Evolutionary conservation across 441 rosid species (phyloP).

Genomic region (Euphorbia celastroides): DNA sequence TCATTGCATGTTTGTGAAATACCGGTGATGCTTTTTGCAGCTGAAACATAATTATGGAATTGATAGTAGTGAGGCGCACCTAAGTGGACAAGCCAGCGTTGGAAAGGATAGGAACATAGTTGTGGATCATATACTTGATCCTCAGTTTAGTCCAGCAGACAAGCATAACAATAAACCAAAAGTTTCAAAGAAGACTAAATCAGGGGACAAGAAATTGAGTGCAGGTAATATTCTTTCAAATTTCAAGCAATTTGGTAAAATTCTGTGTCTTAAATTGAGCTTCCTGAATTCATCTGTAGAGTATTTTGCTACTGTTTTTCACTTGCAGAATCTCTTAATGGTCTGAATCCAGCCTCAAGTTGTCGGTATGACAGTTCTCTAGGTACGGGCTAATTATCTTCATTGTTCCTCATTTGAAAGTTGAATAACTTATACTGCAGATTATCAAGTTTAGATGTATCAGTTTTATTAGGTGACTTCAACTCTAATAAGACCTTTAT

Average conservation of each 20-base stretch:
- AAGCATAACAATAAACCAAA: slow-evolving; percentile 34
- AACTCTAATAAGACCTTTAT: background rate
- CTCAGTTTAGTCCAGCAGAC: slow-evolving; percentile 25
- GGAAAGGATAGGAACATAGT: slow-evolving; percentile 23
- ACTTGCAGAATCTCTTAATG: slow-evolving; percentile 36
- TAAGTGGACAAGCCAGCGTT: slow-evolving; percentile 19
- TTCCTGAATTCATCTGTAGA: slow-evolving; percentile 6
- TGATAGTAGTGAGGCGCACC: slow-evolving; percentile 26
- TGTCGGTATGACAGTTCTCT: slow-evolving; percentile 77
- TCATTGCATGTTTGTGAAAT: slow-evolving; percentile 6
- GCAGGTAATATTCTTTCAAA: slow-evolving; percentile 32
- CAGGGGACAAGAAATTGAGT: slow-evolving; percentile 24
- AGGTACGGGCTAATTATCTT: slow-evolving; percentile 29
- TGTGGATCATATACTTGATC: slow-evolving; percentile 24
- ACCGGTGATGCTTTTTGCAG: slow-evolving; percentile 27
- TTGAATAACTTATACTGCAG: background rate
- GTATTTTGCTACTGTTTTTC: slow-evolving; percentile 15
- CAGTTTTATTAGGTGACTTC: slow-evolving; percentile 11
- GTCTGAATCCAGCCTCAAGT: slow-evolving; percentile 36
- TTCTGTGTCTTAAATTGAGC: background rate
- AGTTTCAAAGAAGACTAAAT: slow-evolving; percentile 30
- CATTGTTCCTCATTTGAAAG: background rate
- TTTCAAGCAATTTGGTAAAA: background rate
- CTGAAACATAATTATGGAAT: slow-evolving; percentile 27
- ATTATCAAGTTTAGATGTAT: background rate